A percentile compares a stretch with the other conserved stretches of the same genome.
These are phyloP conservation scores for Macrocystidia cucumis DNA, from an alignment of 1,284 basidiomycete species.

Conservation along the genomic window DNA sequence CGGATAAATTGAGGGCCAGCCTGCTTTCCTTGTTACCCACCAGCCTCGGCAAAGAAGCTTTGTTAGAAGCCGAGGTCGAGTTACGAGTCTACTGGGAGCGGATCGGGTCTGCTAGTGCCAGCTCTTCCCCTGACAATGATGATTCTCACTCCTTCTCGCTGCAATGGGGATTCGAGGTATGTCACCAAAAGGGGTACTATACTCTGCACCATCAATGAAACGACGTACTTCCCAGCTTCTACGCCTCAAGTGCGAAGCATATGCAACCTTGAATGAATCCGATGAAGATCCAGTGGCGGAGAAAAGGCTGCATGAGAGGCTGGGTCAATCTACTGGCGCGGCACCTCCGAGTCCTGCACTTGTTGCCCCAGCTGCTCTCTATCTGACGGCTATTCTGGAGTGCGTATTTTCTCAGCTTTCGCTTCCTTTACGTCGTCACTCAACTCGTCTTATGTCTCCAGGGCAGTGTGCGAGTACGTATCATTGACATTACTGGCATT, in stretches of 20 bases:
- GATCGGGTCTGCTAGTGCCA: slow-evolving; percentile 33
- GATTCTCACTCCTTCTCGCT: slow-evolving; percentile 52
- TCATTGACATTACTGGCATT: slow-evolving; percentile 6
- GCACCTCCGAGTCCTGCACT: slow-evolving; percentile 44
- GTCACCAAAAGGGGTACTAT: not conserved
- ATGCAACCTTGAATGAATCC: slow-evolving; percentile 75
- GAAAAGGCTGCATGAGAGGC: slow-evolving; percentile 47
- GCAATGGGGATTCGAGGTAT: slow-evolving; percentile 69
- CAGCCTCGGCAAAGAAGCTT: slow-evolving; percentile 77
- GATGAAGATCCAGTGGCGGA: slow-evolving; percentile 70
- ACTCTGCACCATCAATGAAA: slow-evolving; percentile 8
- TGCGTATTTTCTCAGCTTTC: slow-evolving; percentile 34
- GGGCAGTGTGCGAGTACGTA: slow-evolving; percentile 80
- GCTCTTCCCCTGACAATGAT: slow-evolving; percentile 30
- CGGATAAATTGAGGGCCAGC: slow-evolving; percentile 68
- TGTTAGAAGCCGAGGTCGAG: slow-evolving; percentile 91
- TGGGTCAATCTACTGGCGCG: slow-evolving; percentile 32
- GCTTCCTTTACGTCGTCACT: slow-evolving; percentile 5
- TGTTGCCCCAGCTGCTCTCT: slow-evolving; percentile 80
- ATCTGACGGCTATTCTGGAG: slow-evolving; percentile 91
- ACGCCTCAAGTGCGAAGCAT: slow-evolving; percentile 77
- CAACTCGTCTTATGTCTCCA: slow-evolving; percentile 18
- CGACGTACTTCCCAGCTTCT: slow-evolving; percentile 62
- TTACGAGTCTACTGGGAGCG: slow-evolving; percentile 79
- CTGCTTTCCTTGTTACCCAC: slow-evolving; percentile 71